Percentiles rank a stretch among this genome's conserved stretches.
Evolutionary conservation across 139 green algal species (phyloP).

Genomic region (Picocystis salinarum): DNA sequence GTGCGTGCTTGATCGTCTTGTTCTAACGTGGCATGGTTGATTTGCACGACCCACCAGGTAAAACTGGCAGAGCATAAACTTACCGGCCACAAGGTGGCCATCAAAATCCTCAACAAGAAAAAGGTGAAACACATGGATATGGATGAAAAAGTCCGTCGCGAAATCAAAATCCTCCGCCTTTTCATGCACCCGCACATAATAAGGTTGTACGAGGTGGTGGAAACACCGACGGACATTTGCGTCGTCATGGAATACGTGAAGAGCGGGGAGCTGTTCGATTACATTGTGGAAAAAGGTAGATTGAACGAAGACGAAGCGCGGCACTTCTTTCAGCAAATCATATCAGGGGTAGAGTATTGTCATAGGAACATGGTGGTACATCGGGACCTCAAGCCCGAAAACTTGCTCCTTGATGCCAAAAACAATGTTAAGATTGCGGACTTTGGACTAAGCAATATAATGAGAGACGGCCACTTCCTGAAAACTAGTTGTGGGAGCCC

Average conservation of each 20-base stretch:
- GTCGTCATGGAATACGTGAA: conserved; percentile 98
- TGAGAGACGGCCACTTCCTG: conserved; percentile 96
- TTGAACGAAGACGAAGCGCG: conserved; percentile 92
- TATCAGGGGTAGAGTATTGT: conserved; percentile 90
- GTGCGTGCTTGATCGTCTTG: no score
- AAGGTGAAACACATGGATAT: conserved; percentile 99
- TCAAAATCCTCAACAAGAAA: conserved; percentile 97
- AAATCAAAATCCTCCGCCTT: conserved; percentile 73
- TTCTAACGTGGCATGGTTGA: background rate
- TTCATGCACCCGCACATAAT: conserved; percentile 99
- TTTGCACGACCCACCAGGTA: conserved; percentile 31
- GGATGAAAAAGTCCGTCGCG: conserved; percentile 65
- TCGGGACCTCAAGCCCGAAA: conserved; percentile 58
- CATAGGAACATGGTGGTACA: conserved; percentile 92
- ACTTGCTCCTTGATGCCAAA: conserved; percentile 81
- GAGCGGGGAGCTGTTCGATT: conserved; percentile 95
- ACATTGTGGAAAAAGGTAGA: conserved; percentile 98
- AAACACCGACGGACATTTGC: conserved; percentile 91
- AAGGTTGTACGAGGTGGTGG: conserved; percentile 94
- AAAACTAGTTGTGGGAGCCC: conserved; percentile 92
- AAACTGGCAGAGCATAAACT: conserved; percentile 94
- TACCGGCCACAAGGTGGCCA: conserved; percentile 93
- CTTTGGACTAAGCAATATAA: conserved; percentile 95
- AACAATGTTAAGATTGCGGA: conserved; percentile 88
- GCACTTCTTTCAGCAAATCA: conserved; percentile 97